Conservation (phyloP, 2,329 filamentous ascomycete genomes). For the Neocucurbitaria cava region DNA sequence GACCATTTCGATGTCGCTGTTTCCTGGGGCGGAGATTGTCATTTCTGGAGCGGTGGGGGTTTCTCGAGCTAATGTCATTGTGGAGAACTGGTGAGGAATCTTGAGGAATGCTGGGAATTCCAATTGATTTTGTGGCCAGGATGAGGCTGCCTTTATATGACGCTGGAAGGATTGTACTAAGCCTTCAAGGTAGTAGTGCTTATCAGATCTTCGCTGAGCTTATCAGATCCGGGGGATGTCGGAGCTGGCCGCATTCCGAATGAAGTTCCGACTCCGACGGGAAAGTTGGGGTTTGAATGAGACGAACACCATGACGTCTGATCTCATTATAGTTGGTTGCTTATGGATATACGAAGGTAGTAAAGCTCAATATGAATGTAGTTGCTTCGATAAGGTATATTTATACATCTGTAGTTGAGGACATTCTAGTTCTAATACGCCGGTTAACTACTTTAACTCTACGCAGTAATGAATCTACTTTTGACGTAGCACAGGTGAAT, state of each 20-base stretch:
- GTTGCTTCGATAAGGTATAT: no score
- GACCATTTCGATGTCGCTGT: not conserved
- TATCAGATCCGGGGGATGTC: constrained; percentile 13
- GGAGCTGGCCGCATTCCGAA: not conserved
- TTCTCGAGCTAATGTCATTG: not conserved
- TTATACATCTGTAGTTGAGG: no score
- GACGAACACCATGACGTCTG: no score
- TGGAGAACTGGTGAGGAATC: not conserved
- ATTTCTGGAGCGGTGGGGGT: not conserved
- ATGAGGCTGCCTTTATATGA: not conserved
- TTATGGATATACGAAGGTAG: no score
- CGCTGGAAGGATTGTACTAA: not conserved
- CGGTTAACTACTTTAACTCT: no score
- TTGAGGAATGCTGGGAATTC: not conserved
- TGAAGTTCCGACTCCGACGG: not conserved
- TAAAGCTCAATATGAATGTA: no score
- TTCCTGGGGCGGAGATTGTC: not conserved
- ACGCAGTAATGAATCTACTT: no score
- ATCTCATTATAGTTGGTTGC: no score
- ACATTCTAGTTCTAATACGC: no score
- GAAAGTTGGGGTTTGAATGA: no score
- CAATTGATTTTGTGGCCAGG: not conserved
- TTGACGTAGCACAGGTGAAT: no score
- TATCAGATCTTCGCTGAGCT: not conserved
- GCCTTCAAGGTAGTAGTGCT: not conserved